Base-by-base conservation (phyloP, 371 early-diverging fungal genomes). In the Mucor piriformis region DNA sequence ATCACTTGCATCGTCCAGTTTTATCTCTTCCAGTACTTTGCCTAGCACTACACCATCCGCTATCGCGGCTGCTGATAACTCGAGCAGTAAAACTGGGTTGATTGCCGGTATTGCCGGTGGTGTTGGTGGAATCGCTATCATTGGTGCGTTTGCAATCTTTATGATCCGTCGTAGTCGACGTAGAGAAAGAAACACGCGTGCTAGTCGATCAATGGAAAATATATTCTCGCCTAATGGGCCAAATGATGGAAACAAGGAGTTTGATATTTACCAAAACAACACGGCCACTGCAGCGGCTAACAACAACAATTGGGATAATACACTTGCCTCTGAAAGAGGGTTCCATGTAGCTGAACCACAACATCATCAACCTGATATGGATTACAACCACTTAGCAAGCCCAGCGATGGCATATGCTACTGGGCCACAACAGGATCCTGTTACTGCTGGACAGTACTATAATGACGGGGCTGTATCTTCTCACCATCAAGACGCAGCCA, bases 81-180 rank as follows among this genome's bases (percentile, higher is more conserved):
- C 33, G 21, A 10, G 32, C 13, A 68, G 32, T 13, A 68, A 61
- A 43, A 32, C 50, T 6, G 61, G 57, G 3, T 20, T 68, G 6
- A 59, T 68, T 29, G 69, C 57, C 25, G 69, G 64, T 33, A 57
- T 68, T 53, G 64, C 61, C n/a, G 69, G 69, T n/a, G 69, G 59
- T 35, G 43, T 64, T 10, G 61, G 37, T 32, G 69, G 57, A 29
- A 35, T 49, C 35, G 44, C 29, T n/a, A 18, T 64, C 7, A 15
- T 68, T 18, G 59, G 56, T n/a, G 69, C 64, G 1, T 23, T 57
- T 42, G 57, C 52, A 4, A 34, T 63, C 3, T 21, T 54, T n/a
- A 42, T 59, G n/a, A 54, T 68, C 20, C 69, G 69, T 43, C 59
- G 52, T 35, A 47, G 59, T 25, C 24, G 57, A 12, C 56, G 64